Conservation (phyloP, 768 basidiomycete species). For the Leccinum arenicola region DNA sequence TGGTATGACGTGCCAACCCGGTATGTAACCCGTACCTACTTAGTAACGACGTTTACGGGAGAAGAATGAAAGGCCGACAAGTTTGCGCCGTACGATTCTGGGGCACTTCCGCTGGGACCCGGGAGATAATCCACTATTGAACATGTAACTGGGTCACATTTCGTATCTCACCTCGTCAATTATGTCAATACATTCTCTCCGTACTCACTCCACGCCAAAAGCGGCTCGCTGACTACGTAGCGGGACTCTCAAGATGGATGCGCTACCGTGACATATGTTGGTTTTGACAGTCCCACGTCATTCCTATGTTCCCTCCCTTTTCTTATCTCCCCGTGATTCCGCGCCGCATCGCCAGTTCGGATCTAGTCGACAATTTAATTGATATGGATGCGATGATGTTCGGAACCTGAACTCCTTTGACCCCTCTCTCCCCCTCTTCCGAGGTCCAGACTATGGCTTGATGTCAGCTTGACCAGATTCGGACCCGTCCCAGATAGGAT, state of each 20-base stretch:
- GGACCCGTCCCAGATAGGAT: conserved; percentile 19
- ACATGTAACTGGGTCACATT: neutral
- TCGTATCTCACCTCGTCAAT: neutral
- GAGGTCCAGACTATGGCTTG: conserved; percentile 8
- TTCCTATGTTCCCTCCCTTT: conserved; percentile 2
- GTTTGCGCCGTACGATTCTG: conserved; percentile 17
- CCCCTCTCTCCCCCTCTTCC: conserved; percentile 1
- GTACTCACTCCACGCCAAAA: no score
- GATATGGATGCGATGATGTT: conserved; percentile 2
- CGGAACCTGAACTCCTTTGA: neutral
- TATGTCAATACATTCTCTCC: neutral
- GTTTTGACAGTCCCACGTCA: conserved; percentile 24
- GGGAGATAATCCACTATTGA: conserved; percentile 11
- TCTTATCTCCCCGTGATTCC: conserved; percentile 13
- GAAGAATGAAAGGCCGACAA: neutral
- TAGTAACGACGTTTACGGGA: neutral
- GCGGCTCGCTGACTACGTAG: neutral
- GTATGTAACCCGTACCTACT: neutral
- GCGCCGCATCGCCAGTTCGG: conserved; percentile 11
- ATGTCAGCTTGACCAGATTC: conserved; percentile 11
- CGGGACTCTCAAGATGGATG: neutral
- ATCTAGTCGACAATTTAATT: conserved; percentile 13
- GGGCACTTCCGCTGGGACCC: conserved; percentile 8
- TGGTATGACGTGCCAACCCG: neutral
- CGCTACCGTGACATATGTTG: neutral